These are phyloP conservation scores for Canavalia gladiata DNA, from an alignment of 306 rosid species.

Conservation along the genomic window DNA sequence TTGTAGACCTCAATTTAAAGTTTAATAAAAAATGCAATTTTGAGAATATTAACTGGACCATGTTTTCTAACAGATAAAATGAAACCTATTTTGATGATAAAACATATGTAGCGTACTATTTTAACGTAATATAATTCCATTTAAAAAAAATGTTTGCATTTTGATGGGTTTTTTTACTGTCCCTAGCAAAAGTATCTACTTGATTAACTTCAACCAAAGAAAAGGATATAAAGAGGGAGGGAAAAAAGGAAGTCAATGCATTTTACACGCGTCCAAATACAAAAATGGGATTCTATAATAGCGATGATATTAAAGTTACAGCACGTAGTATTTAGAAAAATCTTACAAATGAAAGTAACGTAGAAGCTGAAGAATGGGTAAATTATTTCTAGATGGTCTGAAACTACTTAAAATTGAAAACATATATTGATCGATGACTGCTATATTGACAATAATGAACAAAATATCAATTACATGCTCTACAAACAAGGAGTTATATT, in stretches of 20 bases:
- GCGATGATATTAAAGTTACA: neutral
- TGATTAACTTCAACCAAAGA: neutral
- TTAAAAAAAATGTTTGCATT: neutral
- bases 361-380: neutral
- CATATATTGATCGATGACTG: neutral
- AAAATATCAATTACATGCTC: constrained; percentile 21
- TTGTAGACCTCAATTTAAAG: neutral
- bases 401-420: neutral
- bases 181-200: neutral
- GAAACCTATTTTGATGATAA: neutral
- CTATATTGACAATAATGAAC: constrained; percentile 34
- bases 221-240: neutral
- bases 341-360: neutral
- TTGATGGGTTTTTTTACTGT: neutral
- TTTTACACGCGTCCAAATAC: neutral
- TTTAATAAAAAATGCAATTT: neutral
- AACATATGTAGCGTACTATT: neutral
- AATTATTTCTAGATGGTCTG: neutral
- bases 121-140: neutral
- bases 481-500: constrained; percentile 9
- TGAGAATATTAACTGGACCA: neutral
- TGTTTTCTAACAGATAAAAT: neutral
- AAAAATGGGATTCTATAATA: neutral
- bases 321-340: neutral
- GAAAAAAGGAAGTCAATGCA: neutral